Percentiles rank a stretch among this genome's conserved stretches.
phyloP scores from a whole-genome alignment of 2,329 filamentous ascomycete genomes.

The Colletotrichum australisinense region DNA sequence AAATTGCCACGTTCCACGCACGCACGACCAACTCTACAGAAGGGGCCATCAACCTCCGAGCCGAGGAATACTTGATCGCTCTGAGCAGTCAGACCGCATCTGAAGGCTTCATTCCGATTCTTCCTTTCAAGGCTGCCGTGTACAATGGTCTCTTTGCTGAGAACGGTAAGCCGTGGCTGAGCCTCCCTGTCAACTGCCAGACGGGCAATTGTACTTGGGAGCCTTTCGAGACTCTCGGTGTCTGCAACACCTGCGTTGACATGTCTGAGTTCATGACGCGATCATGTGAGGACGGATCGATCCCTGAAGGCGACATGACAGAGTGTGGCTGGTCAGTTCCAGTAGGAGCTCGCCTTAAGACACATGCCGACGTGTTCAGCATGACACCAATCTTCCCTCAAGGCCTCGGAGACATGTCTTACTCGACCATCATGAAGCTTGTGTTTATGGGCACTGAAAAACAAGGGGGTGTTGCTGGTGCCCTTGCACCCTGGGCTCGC shows the following conservation, averaged over 20 bases:
- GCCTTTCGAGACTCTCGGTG: conserved; percentile 37
- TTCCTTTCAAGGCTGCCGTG: conserved; percentile 47
- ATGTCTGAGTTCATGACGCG: conserved; percentile 41
- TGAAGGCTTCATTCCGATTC: conserved; percentile 45
- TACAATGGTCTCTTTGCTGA: conserved; percentile 49
- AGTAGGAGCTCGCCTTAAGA: conserved; percentile 40
- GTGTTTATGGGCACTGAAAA: conserved; percentile 48
- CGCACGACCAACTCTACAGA: conserved; percentile 31
- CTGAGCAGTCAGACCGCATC: conserved; percentile 37
- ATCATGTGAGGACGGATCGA: conserved; percentile 38
- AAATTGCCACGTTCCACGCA: conserved; percentile 44
- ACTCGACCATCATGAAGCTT: conserved; percentile 46
- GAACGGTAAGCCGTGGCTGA: conserved; percentile 40
- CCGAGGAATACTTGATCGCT: conserved; percentile 43
- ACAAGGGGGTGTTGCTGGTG: conserved; percentile 38
- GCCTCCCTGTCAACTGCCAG: conserved; percentile 34
- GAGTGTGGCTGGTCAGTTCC: conserved; percentile 45
- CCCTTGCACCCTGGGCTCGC: conserved; percentile 43
- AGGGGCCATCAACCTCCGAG: conserved; percentile 42
- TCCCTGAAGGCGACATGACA: conserved; percentile 5
- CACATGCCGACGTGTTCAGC: conserved; percentile 43
- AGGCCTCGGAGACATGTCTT: conserved; percentile 41
- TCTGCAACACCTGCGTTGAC: conserved; percentile 39
- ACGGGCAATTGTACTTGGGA: conserved; percentile 39
- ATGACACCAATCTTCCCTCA: conserved; percentile 45